Conservation (phyloP, 495 filamentous ascomycete genomes). For the Aspergillus conjunctus region DNA sequence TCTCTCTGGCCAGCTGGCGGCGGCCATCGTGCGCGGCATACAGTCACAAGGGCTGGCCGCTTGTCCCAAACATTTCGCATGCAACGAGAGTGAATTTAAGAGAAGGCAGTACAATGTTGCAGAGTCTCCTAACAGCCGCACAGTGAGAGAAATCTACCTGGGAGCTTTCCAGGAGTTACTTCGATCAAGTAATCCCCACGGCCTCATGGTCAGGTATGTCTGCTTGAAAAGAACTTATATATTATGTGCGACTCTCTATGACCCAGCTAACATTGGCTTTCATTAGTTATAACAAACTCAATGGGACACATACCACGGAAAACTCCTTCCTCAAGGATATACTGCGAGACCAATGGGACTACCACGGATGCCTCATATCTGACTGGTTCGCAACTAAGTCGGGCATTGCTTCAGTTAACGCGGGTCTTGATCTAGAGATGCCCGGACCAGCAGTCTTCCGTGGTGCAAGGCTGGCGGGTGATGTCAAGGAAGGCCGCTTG, state of each 20-base stretch:
- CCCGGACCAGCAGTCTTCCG: conserved; percentile 52
- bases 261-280: too few species aligned
- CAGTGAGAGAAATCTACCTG: conserved; percentile 9
- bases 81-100: conserved; percentile 10
- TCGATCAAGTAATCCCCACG: background rate
- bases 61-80: conserved; percentile 6
- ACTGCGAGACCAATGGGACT: conserved; percentile 8
- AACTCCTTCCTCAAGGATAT: conserved; percentile 3
- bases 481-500: background rate
- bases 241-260: too few species aligned
- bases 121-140: background rate
- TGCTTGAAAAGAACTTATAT: too few species aligned
- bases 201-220: conserved; percentile 8
- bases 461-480: conserved; percentile 5
- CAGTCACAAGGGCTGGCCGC: conserved; percentile 7
- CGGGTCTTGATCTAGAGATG: conserved; percentile 59
- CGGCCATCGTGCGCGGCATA: conserved; percentile 3
- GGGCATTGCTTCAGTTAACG: conserved; percentile 46
- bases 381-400: conserved; percentile 12
- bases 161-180: conserved; percentile 10
- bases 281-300: conserved; percentile 8
- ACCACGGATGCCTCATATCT: conserved; percentile 2
- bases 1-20: conserved; percentile 4
- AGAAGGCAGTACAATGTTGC: conserved; percentile 8
- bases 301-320: conserved; percentile 11